Percentiles rank a stretch among this genome's conserved stretches.
Conservation (phyloP, 495 filamentous ascomycete genomes). For the Daldinia caldariorum region DNA sequence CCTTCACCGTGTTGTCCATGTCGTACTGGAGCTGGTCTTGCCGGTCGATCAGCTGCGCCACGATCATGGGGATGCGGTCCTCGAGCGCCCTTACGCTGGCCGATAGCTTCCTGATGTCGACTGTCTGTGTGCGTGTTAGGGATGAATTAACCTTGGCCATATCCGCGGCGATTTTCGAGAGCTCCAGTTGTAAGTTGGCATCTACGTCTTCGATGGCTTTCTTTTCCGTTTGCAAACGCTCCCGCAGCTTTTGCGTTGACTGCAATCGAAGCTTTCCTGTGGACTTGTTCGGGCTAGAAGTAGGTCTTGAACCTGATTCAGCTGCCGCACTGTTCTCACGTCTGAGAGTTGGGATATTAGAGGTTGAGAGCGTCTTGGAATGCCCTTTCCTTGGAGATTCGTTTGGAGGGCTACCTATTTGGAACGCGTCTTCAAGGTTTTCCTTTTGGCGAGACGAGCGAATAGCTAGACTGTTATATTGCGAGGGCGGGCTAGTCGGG, state of each 20-base stretch:
- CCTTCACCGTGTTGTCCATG: constrained; percentile 72
- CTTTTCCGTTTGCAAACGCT: constrained; percentile 85
- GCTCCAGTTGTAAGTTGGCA: constrained; percentile 74
- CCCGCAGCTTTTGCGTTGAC: constrained; percentile 90
- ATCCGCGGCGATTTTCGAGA: constrained; percentile 85
- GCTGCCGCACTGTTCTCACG: constrained; percentile 32
- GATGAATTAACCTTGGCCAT: constrained; percentile 68
- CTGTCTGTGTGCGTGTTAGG: constrained; percentile 51
- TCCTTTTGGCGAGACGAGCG: constrained; percentile 57
- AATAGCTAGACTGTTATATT: constrained; percentile 28
- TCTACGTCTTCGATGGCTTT: constrained; percentile 75
- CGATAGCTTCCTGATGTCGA: constrained; percentile 61
- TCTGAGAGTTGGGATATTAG: constrained; percentile 59
- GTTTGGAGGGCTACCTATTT: constrained; percentile 21
- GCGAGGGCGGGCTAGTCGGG: constrained; percentile 53
- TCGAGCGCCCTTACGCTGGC: constrained; percentile 71
- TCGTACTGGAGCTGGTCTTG: constrained; percentile 71
- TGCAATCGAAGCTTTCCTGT: constrained; percentile 82
- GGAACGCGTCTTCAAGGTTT: constrained; percentile 49
- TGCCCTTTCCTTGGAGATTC: constrained; percentile 44
- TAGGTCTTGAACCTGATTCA: constrained; percentile 49
- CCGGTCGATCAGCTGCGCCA: constrained; percentile 68
- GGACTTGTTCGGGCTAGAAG: constrained; percentile 51
- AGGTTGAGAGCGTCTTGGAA: constrained; percentile 56
- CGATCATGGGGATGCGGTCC: constrained; percentile 66